These are phyloP conservation scores for Saccharomycopsis microspora DNA, from an alignment of 805 yeast genomes.

Conservation along the genomic window DNA sequence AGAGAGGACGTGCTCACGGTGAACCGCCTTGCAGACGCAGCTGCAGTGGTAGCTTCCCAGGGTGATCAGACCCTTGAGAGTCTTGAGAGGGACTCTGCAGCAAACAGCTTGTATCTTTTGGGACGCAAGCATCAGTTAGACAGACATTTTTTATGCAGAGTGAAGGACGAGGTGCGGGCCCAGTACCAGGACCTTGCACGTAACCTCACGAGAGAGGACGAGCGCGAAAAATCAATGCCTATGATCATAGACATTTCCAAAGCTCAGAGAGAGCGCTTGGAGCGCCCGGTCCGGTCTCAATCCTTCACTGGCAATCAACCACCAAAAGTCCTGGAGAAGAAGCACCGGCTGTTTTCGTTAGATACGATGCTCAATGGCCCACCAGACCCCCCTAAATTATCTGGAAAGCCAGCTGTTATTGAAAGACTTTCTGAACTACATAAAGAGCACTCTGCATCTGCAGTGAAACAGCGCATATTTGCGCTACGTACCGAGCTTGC, in stretches of 20 bases:
- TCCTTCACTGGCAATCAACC: neutral
- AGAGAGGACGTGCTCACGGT: neutral
- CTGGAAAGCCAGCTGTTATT: no score
- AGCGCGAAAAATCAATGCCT: no score
- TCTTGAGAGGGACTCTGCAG: neutral
- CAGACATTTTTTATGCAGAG: neutral
- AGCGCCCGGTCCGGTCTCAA: neutral
- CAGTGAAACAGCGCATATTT: neutral
- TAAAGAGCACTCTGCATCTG: no score
- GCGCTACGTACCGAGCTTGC: neutral
- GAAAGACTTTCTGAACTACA: no score
- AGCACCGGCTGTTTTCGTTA: neutral
- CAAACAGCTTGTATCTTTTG: conserved; percentile 7
- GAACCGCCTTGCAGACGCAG: neutral
- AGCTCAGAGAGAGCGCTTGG: neutral
- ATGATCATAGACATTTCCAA: no score
- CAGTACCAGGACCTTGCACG: neutral
- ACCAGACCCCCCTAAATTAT: no score
- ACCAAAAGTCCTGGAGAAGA: neutral
- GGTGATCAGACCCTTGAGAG: neutral
- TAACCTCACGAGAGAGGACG: neutral
- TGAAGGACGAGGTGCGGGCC: neutral
- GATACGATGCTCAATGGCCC: no score
- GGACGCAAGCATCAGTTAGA: neutral
- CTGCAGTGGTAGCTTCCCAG: neutral